Evolutionary conservation across 2,329 filamentous ascomycete species (phyloP), one percentile per base, ranked within the genome.

Genomic region (Tolypocladium album): DNA sequence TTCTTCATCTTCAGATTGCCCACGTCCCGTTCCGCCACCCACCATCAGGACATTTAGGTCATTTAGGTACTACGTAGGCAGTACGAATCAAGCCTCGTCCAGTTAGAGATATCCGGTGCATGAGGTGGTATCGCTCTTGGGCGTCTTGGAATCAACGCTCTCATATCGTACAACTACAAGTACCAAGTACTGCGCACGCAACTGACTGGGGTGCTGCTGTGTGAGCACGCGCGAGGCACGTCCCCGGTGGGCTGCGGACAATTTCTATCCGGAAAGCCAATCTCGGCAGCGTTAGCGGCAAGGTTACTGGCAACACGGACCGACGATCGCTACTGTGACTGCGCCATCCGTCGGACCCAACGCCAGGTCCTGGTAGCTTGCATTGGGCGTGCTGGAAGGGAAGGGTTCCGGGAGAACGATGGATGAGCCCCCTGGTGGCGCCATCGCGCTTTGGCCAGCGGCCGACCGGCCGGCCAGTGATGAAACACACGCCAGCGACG

Each of bases 301-400:
- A 47, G 24, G 40, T 22, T 13, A 50, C 22, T 55, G 43, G 38
- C 57, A 58, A 60, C 60, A 57, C 61, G 52, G 59, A 58, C 58
- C 24, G 61, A 57, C 50, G 60, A 60, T 61, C 56, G n/a, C 56
- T 43, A 36, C 55, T 43, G 34, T 2, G 27, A 31, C 39, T 60
- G 40, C 60, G 60, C 60, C 60, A 45, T 62, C 62, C 62, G 62
- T 63, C 62, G 62, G 50, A 62, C 59, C 56, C 42, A 36, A 42
- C 27, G 56, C 42, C 27, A 47, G 40, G 8, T 9, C 17, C 55
- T 34, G 39, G 34, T 56, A n/a, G 53, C 34, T 43, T 20, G 27
- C 27, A 43, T 39, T 56, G 40, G 15, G 22, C 55, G 15, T 31
- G 13, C 24, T 52, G 47, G 24, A 52, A 50, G 45, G 22, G 22